These are phyloP conservation scores for Aspergillus sp. DNA, from an alignment of 2,329 filamentous ascomycete species.

Conservation along the genomic window DNA sequence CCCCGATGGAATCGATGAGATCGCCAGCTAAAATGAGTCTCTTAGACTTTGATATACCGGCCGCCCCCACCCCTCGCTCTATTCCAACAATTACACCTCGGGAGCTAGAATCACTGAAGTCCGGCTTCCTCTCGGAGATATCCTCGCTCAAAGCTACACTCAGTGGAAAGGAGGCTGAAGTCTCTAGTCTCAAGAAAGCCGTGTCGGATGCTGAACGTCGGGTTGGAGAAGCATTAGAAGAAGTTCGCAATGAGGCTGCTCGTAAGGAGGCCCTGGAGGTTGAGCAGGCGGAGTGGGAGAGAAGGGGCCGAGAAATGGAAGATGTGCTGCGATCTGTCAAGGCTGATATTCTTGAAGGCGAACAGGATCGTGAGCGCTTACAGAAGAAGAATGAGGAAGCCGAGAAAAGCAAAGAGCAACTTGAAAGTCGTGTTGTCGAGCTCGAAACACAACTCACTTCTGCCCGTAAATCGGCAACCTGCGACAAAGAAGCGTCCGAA, in stretches of 20 bases:
- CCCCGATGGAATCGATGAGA: conserved; percentile 35
- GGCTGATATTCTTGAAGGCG: conserved; percentile 74
- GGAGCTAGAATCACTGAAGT: conserved; percentile 91
- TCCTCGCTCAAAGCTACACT: conserved; percentile 90
- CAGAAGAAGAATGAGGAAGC: conserved; percentile 73
- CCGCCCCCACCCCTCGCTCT: conserved; percentile 86
- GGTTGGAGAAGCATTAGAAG: conserved; percentile 81
- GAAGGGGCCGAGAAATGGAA: conserved; percentile 82
- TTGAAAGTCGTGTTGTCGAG: conserved; percentile 48
- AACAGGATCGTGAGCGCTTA: conserved; percentile 79
- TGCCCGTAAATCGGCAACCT: conserved; percentile 33
- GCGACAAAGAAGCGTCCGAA: conserved; percentile 32
- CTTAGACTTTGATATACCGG: conserved; percentile 90
- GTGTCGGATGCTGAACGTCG: conserved; percentile 88
- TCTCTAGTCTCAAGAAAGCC: conserved; percentile 80
- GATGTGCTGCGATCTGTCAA: conserved; percentile 74
- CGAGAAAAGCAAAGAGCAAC: conserved; percentile 57
- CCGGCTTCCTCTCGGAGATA: conserved; percentile 85
- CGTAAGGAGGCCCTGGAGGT: conserved; percentile 69
- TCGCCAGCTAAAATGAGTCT: conserved; percentile 63
- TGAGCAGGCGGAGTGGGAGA: conserved; percentile 82
- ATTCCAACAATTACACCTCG: conserved; percentile 87
- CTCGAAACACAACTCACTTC: conserved; percentile 48
- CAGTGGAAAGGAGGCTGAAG: conserved; percentile 90
- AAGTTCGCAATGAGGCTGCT: conserved; percentile 73